Conservation (phyloP, 1,284 basidiomycete species). For the Cystobasidium pallidum region DNA sequence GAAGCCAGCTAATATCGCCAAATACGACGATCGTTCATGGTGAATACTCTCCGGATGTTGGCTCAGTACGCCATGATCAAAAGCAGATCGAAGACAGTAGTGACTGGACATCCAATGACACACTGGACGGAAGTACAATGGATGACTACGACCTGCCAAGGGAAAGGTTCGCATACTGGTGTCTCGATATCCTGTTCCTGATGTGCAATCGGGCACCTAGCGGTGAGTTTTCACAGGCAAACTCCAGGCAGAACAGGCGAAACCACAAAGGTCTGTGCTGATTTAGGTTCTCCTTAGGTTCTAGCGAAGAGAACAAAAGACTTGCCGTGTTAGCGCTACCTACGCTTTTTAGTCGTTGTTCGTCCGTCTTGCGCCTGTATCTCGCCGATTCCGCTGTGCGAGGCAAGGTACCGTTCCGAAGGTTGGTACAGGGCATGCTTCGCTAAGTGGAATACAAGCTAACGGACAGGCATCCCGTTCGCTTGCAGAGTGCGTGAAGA, state of each 20-base stretch:
- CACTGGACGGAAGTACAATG: slow-evolving; percentile 65
- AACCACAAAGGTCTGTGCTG: background rate
- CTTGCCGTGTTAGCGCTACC: slow-evolving; percentile 64
- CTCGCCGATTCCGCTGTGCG: slow-evolving; percentile 79
- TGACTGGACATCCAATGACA: background rate
- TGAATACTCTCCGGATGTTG: background rate
- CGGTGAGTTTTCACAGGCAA: slow-evolving; percentile 59
- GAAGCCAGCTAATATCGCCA: background rate
- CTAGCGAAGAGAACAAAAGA: background rate
- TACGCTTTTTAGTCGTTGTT: slow-evolving; percentile 72
- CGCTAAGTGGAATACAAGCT: no score
- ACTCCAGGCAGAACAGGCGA: background rate
- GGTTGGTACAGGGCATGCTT: slow-evolving; percentile 59
- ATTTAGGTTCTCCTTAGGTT: background rate
- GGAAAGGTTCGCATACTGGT: slow-evolving; percentile 91
- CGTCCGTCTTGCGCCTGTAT: slow-evolving; percentile 69
- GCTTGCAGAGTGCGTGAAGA: slow-evolving; percentile 75
- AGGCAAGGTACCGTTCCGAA: slow-evolving; percentile 79
- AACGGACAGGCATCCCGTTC: slow-evolving; percentile 2
- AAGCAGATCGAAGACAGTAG: background rate
- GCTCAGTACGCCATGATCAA: background rate
- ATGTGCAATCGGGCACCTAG: slow-evolving; percentile 69
- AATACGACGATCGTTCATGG: background rate
- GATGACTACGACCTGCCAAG: slow-evolving; percentile 65
- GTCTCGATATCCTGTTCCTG: slow-evolving; percentile 82